Evolutionary conservation across 371 early-diverging fungal genomes (phyloP).

Genomic region (Haplosporangium sp.): DNA sequence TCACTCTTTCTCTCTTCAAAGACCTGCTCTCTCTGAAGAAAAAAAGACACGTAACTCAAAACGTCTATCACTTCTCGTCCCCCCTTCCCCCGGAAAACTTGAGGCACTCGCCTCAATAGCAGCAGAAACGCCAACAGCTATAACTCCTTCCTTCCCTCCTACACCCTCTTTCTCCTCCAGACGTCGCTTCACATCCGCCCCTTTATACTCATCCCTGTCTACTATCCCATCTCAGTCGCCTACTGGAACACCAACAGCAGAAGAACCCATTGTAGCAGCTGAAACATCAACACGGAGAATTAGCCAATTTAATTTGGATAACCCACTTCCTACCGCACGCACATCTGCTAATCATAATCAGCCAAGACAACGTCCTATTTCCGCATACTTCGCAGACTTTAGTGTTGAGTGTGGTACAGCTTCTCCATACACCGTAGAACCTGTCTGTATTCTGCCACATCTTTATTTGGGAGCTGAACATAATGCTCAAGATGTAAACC

Average conservation of each 20-base stretch:
- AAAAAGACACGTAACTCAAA: constrained; percentile 55
- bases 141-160: constrained; percentile 25
- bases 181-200: constrained; percentile 38
- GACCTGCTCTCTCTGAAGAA: constrained; percentile 17
- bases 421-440: constrained; percentile 61
- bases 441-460: constrained; percentile 72
- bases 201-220: constrained; percentile 26
- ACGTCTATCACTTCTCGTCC: constrained; percentile 51
- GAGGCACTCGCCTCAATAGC: constrained; percentile 31
- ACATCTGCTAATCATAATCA: constrained; percentile 6
- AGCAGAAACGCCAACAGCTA: constrained; percentile 12
- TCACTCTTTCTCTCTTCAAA: constrained; percentile 44
- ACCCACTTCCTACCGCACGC: constrained; percentile 35
- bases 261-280: neutral
- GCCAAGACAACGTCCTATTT: constrained; percentile 46
- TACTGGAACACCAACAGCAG: constrained; percentile 4
- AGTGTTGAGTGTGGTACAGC: constrained; percentile 45
- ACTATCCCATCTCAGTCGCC: constrained; percentile 16
- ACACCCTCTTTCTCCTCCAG: constrained; percentile 36
- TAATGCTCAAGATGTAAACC: constrained; percentile 61
- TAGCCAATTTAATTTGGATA: constrained; percentile 28
- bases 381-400: constrained; percentile 50
- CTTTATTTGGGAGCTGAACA: constrained; percentile 77
- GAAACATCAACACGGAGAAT: constrained; percentile 19
- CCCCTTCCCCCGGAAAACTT: constrained; percentile 47